Conservation (phyloP, 805 yeast genomes). For the Saccharomycopsis fodiens region DNA sequence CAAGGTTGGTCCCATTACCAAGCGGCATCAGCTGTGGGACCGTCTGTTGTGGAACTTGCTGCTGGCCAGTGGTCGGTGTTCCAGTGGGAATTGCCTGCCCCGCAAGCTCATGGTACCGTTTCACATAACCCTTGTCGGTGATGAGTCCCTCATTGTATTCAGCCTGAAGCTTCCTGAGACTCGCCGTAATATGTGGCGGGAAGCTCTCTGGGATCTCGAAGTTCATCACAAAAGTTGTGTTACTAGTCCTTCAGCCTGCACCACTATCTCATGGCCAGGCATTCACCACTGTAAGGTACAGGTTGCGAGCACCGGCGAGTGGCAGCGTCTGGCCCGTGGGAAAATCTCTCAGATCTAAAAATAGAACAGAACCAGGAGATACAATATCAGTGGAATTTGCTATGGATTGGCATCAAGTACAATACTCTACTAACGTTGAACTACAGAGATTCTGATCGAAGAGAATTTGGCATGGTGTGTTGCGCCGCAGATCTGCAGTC, state of each 20-base stretch:
- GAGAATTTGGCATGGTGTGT: too few relatives aligned
- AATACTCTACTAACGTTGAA: too few relatives aligned
- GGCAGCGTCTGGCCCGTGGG: too few relatives aligned
- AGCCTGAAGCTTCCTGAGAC: constrained; percentile 35
- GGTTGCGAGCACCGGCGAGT: too few relatives aligned
- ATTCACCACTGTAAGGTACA: too few relatives aligned
- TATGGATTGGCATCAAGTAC: too few relatives aligned
- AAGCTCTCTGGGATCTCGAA: constrained; percentile 39
- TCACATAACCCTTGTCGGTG: constrained; percentile 65
- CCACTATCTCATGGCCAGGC: neutral
- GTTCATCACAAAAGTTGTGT: constrained; percentile 32
- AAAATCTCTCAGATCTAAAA: too few relatives aligned
- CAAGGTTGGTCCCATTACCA: neutral
- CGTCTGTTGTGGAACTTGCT: constrained; percentile 14
- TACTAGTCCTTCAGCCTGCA: too few relatives aligned
- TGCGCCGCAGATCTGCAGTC: too few relatives aligned
- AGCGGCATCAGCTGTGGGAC: constrained; percentile 7
- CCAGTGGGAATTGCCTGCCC: constrained; percentile 25
- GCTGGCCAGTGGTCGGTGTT: constrained; percentile 7
- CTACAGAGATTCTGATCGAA: too few relatives aligned
- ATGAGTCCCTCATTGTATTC: constrained; percentile 63
- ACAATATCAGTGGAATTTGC: too few relatives aligned
- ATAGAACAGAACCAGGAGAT: too few relatives aligned
- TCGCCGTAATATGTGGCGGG: constrained; percentile 30
- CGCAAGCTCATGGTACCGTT: constrained; percentile 30